Evolutionary conservation across 2,329 filamentous ascomycete species (phyloP), one percentile per base, ranked within the genome.

Genomic region (Aspergillus caelatus): DNA sequence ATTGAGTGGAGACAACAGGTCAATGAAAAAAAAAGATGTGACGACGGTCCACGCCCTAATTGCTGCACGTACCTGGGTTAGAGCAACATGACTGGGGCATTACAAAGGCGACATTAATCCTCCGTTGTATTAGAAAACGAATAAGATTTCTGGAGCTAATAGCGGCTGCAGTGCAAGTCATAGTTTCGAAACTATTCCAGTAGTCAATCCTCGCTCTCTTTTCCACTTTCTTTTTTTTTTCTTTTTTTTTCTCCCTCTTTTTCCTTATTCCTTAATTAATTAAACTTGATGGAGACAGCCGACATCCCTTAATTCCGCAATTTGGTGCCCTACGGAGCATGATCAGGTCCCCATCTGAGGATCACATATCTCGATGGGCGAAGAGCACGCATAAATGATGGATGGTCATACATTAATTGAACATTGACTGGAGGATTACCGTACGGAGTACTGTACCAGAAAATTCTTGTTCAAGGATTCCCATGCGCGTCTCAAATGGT

Each of bases 11-110:
- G 68, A 71, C 69, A 58, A 62, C 66, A 62, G 69, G 66, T 66
- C 64, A 65, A 67, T 63, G 62, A 61, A 63, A 65, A 68, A 61
- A 65, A 68, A 72, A 67, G 68, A 72, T 73, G 72, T 74, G 72
- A 76, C 71, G 74, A 71, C 72, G 69, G 72, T 73, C 72, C 70
- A 68, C 64, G 68, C 65, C 71, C 68, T 70, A 70, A 66, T 66
- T 68, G 67, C 68, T 66, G 67, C 66, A 70, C 65, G 69, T 74
- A 67, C 72, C 73, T 71, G 69, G 65, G 69, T 36, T n/a, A 54
- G 52, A 55, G 52, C 32, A 55, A 55, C 52, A n/a, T 39, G 52
- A 55, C 52, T 55, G 52, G 52, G 16, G 32, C 52, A 28, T 55
- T 55, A 55, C 69, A 63, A 54, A 59, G 53, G 60, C 62, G 57